Base-by-base conservation (phyloP, 164 flowering plant genomes). In the Magnolia changhungtana region DNA sequence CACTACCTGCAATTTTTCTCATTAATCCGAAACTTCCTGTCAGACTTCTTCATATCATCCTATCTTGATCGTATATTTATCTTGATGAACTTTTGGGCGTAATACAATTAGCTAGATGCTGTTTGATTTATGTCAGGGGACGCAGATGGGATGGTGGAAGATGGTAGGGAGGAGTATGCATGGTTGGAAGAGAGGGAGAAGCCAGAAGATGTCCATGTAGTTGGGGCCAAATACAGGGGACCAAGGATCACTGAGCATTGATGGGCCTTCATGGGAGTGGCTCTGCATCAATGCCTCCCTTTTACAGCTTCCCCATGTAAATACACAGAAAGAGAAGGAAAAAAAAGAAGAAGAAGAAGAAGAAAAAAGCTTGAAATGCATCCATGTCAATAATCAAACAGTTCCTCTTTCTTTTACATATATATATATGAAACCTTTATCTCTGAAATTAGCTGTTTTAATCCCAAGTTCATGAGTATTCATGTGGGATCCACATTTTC, bases 171-270 rank as follows among this genome's bases (percentile, higher is more conserved):
- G 19, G 82, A 61, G 5, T 71, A 80, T 74, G 82, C 77, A 61
- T 81, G 84, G 86, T 82, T 84, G 18, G 77, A 80, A 76, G 84
- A 81, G 79, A 79, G 20, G 49, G 78, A 81, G 65, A 76, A 72
- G 50, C 81, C 82, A 0, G 81, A 79, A 20, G 76, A 77, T 21
- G 78, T 84, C 37, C 1, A 50, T 59, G 79, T 81, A 2, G 61
- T 79, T 45, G 84, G 84, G 72, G 81, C 79, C 3, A 68, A 27
- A 9, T 84, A 84, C n/a, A 72, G 37, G 63, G 86, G 86, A 20
- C 86, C 86, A 21, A 63, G 63, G 77, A 79, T 81, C 71, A 73
- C 68, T 31, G 84, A 75, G 64, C 67, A 52, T 11, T 79, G 75
- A 80, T 58, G 20, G 64, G 37, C 23, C 14, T 27, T 29, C 71